phyloP scores from a whole-genome alignment of 768 basidiomycete species.

The Hygrocybe coccinea region DNA sequence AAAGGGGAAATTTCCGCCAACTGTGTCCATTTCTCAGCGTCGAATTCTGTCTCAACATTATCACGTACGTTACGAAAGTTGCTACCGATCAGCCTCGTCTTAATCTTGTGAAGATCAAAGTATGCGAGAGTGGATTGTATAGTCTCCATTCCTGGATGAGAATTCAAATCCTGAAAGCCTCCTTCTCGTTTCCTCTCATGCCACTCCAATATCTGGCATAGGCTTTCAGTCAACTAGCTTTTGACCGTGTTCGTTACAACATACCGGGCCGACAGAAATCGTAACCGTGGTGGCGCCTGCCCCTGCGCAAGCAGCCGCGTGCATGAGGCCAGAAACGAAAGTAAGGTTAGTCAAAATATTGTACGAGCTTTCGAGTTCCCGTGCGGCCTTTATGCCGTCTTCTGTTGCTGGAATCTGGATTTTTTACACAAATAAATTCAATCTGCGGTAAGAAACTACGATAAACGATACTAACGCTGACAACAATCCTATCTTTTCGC shows the following conservation, averaged over 20 bases:
- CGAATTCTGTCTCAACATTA: slow-evolving; percentile 9
- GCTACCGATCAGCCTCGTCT: slow-evolving; percentile 38
- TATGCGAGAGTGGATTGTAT: slow-evolving; percentile 45
- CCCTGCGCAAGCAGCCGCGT: slow-evolving; percentile 53
- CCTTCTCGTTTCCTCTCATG: slow-evolving; percentile 35
- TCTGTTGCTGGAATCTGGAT: slow-evolving; percentile 55
- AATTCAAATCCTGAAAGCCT: slow-evolving; percentile 18
- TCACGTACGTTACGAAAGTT: slow-evolving; percentile 39
- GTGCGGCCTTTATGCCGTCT: slow-evolving; percentile 47
- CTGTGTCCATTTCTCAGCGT: slow-evolving; percentile 22
- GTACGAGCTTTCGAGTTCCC: slow-evolving; percentile 32
- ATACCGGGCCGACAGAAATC: slow-evolving; percentile 47
- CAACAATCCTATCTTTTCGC: slow-evolving; percentile 36
- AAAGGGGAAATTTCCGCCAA: slow-evolving; percentile 40
- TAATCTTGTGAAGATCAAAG: slow-evolving; percentile 37
- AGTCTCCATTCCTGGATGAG: slow-evolving; percentile 42
- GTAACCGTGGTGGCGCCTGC: slow-evolving; percentile 46
- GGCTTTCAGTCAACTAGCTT: neutral
- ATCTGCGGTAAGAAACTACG: neutral
- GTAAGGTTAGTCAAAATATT: slow-evolving; percentile 48
- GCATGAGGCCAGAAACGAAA: slow-evolving; percentile 48
- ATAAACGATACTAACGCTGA: slow-evolving; percentile 42
- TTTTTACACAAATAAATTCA: too few species aligned
- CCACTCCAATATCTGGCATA: slow-evolving; percentile 37
- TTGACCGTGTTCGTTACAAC: slow-evolving; percentile 17